Evolutionary conservation across 176 grass and related monocot species (phyloP), one percentile per base, ranked within the genome.

Genomic region (Rhipidocladum racemiflorum): DNA sequence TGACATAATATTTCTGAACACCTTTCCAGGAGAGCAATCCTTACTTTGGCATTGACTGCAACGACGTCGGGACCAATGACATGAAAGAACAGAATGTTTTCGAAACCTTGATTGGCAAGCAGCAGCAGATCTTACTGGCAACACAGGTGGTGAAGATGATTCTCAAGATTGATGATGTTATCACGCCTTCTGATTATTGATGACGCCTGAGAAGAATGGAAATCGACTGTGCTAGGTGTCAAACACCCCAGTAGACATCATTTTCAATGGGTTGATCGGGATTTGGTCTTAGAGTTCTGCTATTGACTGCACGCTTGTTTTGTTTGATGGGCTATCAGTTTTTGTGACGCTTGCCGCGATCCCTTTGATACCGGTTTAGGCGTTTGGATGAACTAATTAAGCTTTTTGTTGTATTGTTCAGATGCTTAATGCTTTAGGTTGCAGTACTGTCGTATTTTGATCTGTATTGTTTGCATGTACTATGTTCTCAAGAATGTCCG

Each of bases 121-220:
- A 97, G 67, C 94, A 97, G 55, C 94, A 93, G 75, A 82, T 97
- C 81, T 75, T 97, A 10, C 80, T 97, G 66, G 91, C 94, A 11
- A 93, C 91, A 1, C 94, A 97, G 84, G 91, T 97, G 39, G 94
- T 97, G 55, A 97, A 97, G 87, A 97, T 97, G 94, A 97, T 97
- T 42, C 88, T 97, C 46, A 93, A 97, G 89, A 97, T 97, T 0
- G 91, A 97, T 53, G 94, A 97, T 29, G 91, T 97, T 27, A 97
- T 97, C 84, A 55, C 84, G 0, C 91, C 91, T 0, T 79, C 81
- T 7, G 94, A 97, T 3, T 97, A 91, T 30, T 97, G 86, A 93
- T 85, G 49, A 66, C 7, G 27, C 65, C 56, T 61, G 17, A 1
- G 21, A 54, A 62, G 14, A 66, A 72, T 7, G 5, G n/a, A 35